Evolutionary conservation across 2,329 filamentous ascomycete species (phyloP).

Genomic region (Bisporella sp.): DNA sequence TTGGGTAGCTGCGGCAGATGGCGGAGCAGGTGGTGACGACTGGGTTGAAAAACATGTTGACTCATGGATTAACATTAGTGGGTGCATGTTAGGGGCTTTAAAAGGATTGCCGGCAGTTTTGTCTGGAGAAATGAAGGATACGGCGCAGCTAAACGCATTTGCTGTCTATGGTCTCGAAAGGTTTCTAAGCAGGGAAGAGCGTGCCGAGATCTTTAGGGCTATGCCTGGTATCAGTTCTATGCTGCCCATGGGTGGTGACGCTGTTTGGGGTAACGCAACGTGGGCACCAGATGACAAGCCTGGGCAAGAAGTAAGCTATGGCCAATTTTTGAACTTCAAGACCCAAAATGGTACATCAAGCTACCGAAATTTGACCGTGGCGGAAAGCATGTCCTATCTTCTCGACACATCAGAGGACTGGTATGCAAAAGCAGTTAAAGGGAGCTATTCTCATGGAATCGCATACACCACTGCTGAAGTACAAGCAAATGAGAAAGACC

Average conservation of each 20-base stretch:
- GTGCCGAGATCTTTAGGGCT: slow-evolving; percentile 87
- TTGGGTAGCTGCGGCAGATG: slow-evolving; percentile 71
- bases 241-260: slow-evolving; percentile 88
- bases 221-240: slow-evolving; percentile 97
- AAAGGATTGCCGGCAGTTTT: slow-evolving; percentile 88
- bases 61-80: slow-evolving; percentile 96
- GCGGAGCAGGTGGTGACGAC: slow-evolving; percentile 71
- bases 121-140: slow-evolving; percentile 97
- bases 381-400: slow-evolving; percentile 70
- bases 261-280: slow-evolving; percentile 85
- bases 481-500: slow-evolving; percentile 70
- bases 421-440: slow-evolving; percentile 68
- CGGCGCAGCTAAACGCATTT: slow-evolving; percentile 90
- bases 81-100: slow-evolving; percentile 91
- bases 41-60: slow-evolving; percentile 92
- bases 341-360: slow-evolving; percentile 57
- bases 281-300: slow-evolving; percentile 84
- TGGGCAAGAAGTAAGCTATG: slow-evolving; percentile 66
- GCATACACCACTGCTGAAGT: slow-evolving; percentile 76
- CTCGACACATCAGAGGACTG: slow-evolving; percentile 74
- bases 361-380: slow-evolving; percentile 72
- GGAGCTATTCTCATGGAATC: slow-evolving; percentile 81
- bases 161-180: slow-evolving; percentile 96
- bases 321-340: slow-evolving; percentile 80
- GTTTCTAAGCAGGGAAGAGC: slow-evolving; percentile 83